These are phyloP conservation scores for Chlorella sp. DNA, from an alignment of 139 green algal genomes.

Conservation along the genomic window DNA sequence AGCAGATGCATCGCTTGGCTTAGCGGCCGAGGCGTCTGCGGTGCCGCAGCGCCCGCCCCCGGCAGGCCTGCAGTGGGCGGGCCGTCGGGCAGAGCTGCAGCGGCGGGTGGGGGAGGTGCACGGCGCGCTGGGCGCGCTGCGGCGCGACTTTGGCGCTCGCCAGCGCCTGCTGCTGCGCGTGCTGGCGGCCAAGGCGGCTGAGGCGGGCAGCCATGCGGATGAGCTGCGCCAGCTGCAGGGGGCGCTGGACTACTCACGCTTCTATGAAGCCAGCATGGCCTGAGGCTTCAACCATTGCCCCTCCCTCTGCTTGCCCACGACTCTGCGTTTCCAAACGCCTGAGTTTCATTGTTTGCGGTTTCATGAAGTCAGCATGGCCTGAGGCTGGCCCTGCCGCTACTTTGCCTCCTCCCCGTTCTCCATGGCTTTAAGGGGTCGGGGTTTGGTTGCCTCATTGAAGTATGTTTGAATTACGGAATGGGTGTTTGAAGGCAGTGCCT, in stretches of 20 bases:
- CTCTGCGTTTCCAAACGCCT: no score
- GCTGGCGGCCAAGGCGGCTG: slow-evolving; percentile 26
- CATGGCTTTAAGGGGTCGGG: no score
- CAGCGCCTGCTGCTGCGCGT: slow-evolving; percentile 34
- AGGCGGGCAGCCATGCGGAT: slow-evolving; percentile 27
- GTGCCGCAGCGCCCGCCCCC: neutral
- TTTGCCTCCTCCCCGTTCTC: no score
- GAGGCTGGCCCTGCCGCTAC: no score
- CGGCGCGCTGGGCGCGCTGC: neutral
- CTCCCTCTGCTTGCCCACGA: no score
- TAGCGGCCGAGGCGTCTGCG: neutral
- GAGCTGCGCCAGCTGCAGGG: slow-evolving; percentile 36
- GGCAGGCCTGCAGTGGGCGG: slow-evolving; percentile 3
- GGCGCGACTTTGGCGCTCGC: neutral
- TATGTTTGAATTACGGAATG: no score
- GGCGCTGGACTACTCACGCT: slow-evolving; percentile 3
- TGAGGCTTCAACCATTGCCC: no score
- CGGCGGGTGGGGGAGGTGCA: neutral
- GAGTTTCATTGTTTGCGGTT: no score
- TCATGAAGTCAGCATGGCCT: no score
- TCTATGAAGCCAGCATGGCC: slow-evolving; percentile 1
- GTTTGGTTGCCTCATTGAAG: no score
- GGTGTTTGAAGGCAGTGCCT: no score
- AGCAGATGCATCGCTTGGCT: neutral
- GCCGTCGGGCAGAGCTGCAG: neutral